Percentiles rank a stretch among this genome's conserved stretches.
Conservation (phyloP, 345 rosid species). For the Brassica juncea region DNA sequence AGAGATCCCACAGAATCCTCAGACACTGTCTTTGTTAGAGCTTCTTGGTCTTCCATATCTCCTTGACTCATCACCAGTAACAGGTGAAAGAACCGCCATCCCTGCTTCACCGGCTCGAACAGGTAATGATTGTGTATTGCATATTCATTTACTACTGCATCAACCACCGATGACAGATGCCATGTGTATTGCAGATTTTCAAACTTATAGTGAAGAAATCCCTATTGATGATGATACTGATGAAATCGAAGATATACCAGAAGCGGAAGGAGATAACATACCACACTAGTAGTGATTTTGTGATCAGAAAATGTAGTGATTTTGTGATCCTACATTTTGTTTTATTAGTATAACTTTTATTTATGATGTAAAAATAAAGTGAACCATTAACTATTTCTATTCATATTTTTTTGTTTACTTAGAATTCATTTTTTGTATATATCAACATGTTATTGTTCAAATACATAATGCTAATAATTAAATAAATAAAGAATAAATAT, state of each 20-base stretch:
- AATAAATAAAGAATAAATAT: background rate
- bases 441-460: background rate
- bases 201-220: slow-evolving; percentile 58
- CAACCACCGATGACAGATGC: background rate
- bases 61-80: slow-evolving; percentile 56
- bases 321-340: background rate
- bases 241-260: slow-evolving; percentile 58
- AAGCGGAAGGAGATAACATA: slow-evolving; percentile 32
- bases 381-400: background rate
- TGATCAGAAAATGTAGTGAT: background rate
- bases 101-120: slow-evolving; percentile 41
- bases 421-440: background rate
- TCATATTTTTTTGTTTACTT: background rate
- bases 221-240: slow-evolving; percentile 81
- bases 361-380: background rate
- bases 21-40: slow-evolving; percentile 69
- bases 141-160: background rate
- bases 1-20: slow-evolving; percentile 71
- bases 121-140: slow-evolving; percentile 43
- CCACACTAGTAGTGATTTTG: background rate
- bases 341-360: background rate
- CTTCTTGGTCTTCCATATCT: slow-evolving; percentile 82
- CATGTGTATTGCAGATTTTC: slow-evolving; percentile 42
- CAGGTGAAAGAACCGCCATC: slow-evolving; percentile 40
- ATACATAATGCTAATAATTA: background rate